Conservation (phyloP, 208 protist species). For the Acanthamoeba rhysodes region DNA sequence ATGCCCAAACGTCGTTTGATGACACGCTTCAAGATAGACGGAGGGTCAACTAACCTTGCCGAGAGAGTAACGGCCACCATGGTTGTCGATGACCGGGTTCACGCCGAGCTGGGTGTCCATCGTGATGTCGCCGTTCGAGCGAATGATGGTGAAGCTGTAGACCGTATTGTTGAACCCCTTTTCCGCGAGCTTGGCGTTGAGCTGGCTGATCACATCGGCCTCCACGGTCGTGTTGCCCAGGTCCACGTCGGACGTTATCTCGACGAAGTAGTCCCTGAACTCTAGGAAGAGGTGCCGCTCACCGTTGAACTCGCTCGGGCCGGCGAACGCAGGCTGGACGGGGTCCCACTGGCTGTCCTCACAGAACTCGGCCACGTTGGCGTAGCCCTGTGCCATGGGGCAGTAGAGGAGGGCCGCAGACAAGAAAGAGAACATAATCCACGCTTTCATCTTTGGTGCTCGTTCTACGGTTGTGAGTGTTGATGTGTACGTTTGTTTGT, state of each 20-base stretch:
- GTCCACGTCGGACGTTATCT: neutral
- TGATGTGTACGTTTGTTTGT: no score
- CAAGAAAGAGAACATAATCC: no score
- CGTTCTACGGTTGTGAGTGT: no score
- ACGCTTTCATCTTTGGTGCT: no score
- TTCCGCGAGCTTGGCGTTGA: neutral
- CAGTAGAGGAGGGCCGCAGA: no score
- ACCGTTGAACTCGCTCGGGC: neutral
- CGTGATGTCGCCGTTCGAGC: constrained; percentile 12
- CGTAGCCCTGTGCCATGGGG: neutral
- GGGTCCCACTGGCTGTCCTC: constrained; percentile 2
- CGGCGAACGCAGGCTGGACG: neutral
- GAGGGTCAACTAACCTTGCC: neutral
- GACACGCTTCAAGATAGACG: no score
- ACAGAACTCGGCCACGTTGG: neutral
- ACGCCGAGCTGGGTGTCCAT: neutral
- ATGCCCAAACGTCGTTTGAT: no score
- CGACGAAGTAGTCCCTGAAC: neutral
- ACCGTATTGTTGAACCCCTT: neutral
- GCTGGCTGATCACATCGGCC: neutral
- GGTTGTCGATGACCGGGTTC: constrained; percentile 7
- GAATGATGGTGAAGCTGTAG: constrained; percentile 31
- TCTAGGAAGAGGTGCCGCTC: neutral
- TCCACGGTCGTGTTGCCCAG: neutral
- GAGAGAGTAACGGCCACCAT: neutral